Percentiles rank a stretch among this genome's conserved stretches.
phyloP scores from a whole-genome alignment of 225 moss, liverwort and hornwort genomes.

The Antitrichia curtipendula region DNA sequence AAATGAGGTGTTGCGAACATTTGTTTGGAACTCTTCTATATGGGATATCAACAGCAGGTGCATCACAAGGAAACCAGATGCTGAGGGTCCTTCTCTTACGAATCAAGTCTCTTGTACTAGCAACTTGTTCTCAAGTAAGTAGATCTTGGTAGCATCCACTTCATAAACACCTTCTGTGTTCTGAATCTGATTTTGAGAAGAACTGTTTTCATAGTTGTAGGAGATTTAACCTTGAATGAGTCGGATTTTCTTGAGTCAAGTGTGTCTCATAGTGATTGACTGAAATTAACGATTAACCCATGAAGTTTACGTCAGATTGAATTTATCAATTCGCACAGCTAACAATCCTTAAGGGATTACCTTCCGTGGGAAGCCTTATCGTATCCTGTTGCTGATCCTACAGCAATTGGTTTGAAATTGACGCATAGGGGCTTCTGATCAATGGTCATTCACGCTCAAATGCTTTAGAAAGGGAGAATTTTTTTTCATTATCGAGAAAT shows the following conservation, averaged over 20 bases:
- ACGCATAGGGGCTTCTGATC: background rate
- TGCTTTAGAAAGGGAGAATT: background rate
- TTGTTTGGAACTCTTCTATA: constrained; percentile 52
- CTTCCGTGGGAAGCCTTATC: background rate
- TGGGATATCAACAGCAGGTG: constrained; percentile 56
- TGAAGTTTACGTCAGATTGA: background rate
- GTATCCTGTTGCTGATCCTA: background rate
- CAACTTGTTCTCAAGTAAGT: constrained; percentile 78
- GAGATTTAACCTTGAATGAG: background rate
- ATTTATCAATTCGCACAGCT: background rate
- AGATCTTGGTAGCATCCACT: background rate
- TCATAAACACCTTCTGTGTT: background rate
- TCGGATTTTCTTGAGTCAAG: background rate
- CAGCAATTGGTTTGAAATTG: background rate
- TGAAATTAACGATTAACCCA: background rate
- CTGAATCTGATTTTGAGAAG: background rate
- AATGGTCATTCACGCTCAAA: background rate
- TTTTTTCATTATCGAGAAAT: background rate
- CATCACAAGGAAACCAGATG: constrained; percentile 36
- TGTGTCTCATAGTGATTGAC: background rate
- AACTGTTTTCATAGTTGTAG: background rate
- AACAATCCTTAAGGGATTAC: background rate
- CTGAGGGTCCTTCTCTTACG: constrained; percentile 60
- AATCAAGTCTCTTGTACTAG: constrained; percentile 45
- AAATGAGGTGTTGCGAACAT: constrained; percentile 55